Evolutionary conservation across 306 rosid genomes (phyloP), one percentile per base, ranked within the genome.

Genomic region (Clitoria ternatea): DNA sequence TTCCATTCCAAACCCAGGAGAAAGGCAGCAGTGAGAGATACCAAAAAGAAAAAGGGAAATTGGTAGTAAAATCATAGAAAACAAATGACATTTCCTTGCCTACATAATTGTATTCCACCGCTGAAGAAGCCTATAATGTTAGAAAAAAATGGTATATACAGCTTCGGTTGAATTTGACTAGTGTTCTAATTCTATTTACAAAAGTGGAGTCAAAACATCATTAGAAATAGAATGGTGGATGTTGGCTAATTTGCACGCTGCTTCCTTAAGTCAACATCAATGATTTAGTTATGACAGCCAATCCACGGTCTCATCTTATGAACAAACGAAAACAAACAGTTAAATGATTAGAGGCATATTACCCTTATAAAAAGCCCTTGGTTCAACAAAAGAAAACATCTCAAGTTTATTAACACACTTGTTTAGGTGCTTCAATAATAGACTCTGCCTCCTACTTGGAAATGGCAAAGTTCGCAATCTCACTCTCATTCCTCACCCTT

Each of bases 291-390:
- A n/a, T n/a, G 63, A 7, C 5, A 36, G 37, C 55, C 7, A 60
- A 33, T 20, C 42, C 30, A 62, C 26, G 4, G 61, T 33, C 13
- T 20, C 14, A 12, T 11, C 5, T 8, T n/a, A n/a, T n/a, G n/a
- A n/a, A n/a, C n/a, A n/a, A n/a, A 26, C 33, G n/a, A 37, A 15
- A 54, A 26, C 29, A 39, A 9, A 30, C 61, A 45, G n/a, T n/a
- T n/a, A n/a, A n/a, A n/a, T n/a, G 7, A 45, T 36, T 13, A 45
- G 29, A 35, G 14, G 0, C 29, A 19, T 40, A 20, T 62, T 23
- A 9, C 72, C 52, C 61, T 17, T 78, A 71, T 71, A 59, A 71
- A 71, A 63, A 72, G 40, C 74, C 70, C 30, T 36, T 55, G 23
- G 8, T 55, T 55, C 15, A 0, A 7, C 72, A 65, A 40, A 24